Base-by-base conservation (phyloP, 495 filamentous ascomycete species). In the Aspergillus egyptiacus region DNA sequence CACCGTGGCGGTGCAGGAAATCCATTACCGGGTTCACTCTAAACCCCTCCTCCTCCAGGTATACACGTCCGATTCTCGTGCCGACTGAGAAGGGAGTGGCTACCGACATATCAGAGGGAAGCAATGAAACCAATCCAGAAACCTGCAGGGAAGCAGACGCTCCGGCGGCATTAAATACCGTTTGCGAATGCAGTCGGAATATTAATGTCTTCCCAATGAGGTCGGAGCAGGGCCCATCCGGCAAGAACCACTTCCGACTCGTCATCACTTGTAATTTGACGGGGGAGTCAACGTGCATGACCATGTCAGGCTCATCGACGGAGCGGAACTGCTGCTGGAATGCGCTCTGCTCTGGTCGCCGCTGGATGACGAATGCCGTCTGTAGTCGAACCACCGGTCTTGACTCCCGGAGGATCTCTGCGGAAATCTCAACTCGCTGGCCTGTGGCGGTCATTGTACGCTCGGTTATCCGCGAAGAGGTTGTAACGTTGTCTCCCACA, bases 1-100 rank as follows among this genome's bases (percentile, higher is more conserved):
- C 13, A 0, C 46, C 46, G 34, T 37, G 46, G 5, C 46, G 46
- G 13, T 13, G 5, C 13, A 48, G 46, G 25, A 48, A 48, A 31
- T 48, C 46, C 22, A 35, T 14, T 8, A 48, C 34, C 8, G 46
- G 46, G n/a, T 48, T 48, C n/a, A 19, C 27, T 13, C 27, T 9
- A 31, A 6, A 39, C 14, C 37, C 22, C 3, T 17, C 18, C 8
- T 18, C 42, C 18, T 32, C 19, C 31, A 35, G 19, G 19, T 35
- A 14, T 22, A 46, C 20, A 15, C 43, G 17, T 6, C 43, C 30
- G 24, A 46, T 20, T 10, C 6, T 15, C 1, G 30, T 35, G 30
- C 30, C 43, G 19, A 24, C 17, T 18, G 10, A 46, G 30, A 22
- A n/a, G 11, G 9, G 17, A n/a, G n/a, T n/a, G n/a, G n/a, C n/a